Base-by-base conservation (phyloP, 1,284 basidiomycete species). In the Tetrapyrgos nigripes region DNA sequence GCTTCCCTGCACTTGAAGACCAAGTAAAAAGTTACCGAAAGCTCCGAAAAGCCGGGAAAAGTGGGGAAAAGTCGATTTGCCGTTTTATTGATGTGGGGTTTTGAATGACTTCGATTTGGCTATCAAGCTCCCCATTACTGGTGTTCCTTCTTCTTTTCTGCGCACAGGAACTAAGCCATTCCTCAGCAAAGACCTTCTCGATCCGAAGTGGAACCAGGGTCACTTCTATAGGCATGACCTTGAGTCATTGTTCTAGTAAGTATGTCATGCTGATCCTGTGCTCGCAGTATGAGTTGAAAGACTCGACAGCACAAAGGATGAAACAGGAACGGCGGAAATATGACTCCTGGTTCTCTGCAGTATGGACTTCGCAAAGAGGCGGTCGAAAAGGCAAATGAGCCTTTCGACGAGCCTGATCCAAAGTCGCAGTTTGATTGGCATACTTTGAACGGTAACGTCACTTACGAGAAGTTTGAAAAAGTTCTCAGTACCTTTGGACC, bases 181-280 rank as follows among this genome's bases (percentile, higher is more conserved):
- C 27, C 55, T 55, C 53, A 47, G 53, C 5, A 9, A 11, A 11
- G 58, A 59, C 21, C 28, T 59, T 8, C 40, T 55, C 4, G 21
- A 46, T 27, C 3, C 2, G 17, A 14, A 17, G 2, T 17, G 19
- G 40, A 6, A 14, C 1, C 24, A 8, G 8, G 21, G 52, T 8
- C 58, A 59, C 37, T 19, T 54, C 6, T 43, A 37, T 43, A 52
- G 58, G 17, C 52, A 59, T 28, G 53, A 59, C 24, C 4, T 55
- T 6, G 58, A 59, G 31, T 57, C 50, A 2, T 24, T 57, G 5
- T 53, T 53, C 33, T 66, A 65, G n/a, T n/a, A n/a, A n/a, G n/a
- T 61, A 58, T 19, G 29, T 52, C 29, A 53, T 56, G 11, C n/a
- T 52, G 1, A 37, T 33, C 29, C 50, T 51, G 17, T 49, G 11